Evolutionary conservation across 2,329 filamentous ascomycete genomes (phyloP), one percentile per base, ranked within the genome.

Genomic region (Fusarium irregulare): DNA sequence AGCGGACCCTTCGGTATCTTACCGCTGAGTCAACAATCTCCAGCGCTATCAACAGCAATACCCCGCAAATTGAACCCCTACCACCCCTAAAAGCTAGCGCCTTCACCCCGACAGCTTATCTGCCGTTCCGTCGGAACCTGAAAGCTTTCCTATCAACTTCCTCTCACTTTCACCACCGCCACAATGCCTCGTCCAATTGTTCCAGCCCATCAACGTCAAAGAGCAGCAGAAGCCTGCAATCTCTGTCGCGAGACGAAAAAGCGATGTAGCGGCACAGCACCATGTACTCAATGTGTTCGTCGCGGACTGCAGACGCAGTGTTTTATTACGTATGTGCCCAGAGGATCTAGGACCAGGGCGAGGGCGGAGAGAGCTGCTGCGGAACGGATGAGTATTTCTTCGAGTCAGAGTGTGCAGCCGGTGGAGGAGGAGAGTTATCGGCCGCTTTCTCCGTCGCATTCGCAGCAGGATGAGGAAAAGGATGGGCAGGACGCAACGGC

Each of bases 161-260:
- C 42, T n/a, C 23, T 21, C 18, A 60, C 21, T 13, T 14, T 6
- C 20, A 28, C 13, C 28, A 28, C 11, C 66, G 46, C 13, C 66
- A 56, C 25, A 40, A 87, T 87, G 85, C 84, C 85, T 61, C 84
- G 85, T 23, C 84, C 84, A 14, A 86, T 83, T 68, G 84, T 87
- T 23, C 80, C 79, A 20, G 83, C 83, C 3, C 81, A 82, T 49
- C 82, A 86, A 64, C 82, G 85, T 7, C 81, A 83, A 60, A 80
- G 85, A 42, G 83, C 83, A 18, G 80, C 80, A 23, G 82, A 84
- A 60, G 85, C 85, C 10, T 87, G 85, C 67, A 78, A 80, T 48
- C 74, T 80, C 8, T 87, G 85, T 68, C 81, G 83, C 30, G 77
- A 79, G 16, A 82, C 84, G 11, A 87, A 87, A 76, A 86, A 85